Percentiles rank a stretch among this genome's conserved stretches.
Evolutionary conservation across 2,329 filamentous ascomycete species (phyloP).

Genomic region (Pseudocercospora fijiensis): DNA sequence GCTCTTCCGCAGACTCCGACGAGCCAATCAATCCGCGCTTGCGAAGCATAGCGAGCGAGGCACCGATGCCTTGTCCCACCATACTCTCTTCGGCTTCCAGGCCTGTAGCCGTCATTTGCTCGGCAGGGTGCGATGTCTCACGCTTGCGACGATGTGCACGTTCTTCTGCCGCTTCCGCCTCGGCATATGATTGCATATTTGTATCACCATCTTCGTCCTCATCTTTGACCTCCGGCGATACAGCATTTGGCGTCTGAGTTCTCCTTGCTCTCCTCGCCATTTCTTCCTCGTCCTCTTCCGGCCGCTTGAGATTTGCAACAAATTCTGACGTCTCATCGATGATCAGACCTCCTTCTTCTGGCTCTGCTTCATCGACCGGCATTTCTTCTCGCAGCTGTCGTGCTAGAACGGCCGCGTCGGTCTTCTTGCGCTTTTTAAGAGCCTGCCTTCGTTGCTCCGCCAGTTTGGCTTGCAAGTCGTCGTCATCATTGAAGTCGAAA

Average conservation of each 20-base stretch:
- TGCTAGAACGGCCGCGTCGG: slow-evolving; percentile 81
- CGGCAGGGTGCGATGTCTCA: slow-evolving; percentile 43
- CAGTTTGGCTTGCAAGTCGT: slow-evolving; percentile 83
- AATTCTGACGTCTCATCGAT: slow-evolving; percentile 97
- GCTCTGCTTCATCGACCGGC: slow-evolving; percentile 60
- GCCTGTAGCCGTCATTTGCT: slow-evolving; percentile 63
- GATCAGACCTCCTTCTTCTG: slow-evolving; percentile 67
- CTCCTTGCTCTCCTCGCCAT: slow-evolving; percentile 43
- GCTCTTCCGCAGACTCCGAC: slow-evolving; percentile 52
- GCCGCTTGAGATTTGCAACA: slow-evolving; percentile 77
- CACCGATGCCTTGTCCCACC: slow-evolving; percentile 69
- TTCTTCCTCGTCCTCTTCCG: slow-evolving; percentile 51
- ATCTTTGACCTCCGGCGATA: slow-evolving; percentile 48
- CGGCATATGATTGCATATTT: slow-evolving; percentile 38
- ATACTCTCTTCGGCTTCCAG: slow-evolving; percentile 84
- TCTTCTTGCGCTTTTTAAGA: slow-evolving; percentile 87
- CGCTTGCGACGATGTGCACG: slow-evolving; percentile 43
- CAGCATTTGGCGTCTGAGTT: slow-evolving; percentile 32
- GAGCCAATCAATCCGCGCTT: slow-evolving; percentile 79
- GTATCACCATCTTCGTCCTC: slow-evolving; percentile 51
- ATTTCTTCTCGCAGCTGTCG: slow-evolving; percentile 70
- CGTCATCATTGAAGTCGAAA: slow-evolving; percentile 65
- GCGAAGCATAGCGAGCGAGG: slow-evolving; percentile 76
- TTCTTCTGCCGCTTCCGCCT: slow-evolving; percentile 51
- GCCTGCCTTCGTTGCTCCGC: slow-evolving; percentile 79